Evolutionary conservation across 2,329 filamentous ascomycete species (phyloP), one percentile per base, ranked within the genome.

Genomic region (Aspergillus puulaauensis): DNA sequence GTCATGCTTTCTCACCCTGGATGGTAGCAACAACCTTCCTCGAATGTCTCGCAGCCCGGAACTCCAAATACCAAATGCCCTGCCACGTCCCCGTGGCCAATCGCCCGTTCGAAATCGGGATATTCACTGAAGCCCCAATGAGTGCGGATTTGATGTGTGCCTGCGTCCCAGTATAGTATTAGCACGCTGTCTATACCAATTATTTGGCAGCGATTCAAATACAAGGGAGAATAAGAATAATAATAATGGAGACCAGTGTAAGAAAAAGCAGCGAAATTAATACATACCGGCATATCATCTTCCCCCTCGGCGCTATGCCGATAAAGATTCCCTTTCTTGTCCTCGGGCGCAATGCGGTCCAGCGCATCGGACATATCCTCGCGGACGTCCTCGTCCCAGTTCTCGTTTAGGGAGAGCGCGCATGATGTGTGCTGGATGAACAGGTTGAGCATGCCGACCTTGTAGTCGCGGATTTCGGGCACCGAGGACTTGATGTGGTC

Each of bases 341-440:
- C 93, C 69, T 90, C 90, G 0, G 93, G 92, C 43, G 89, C 95
- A 68, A 99, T 90, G 45, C 92, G 83, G 75, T 99, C 93, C 64
- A 99, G 80, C 47, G 93, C 91, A 78, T 97, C 91, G 70, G 86
- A 91, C 93, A 98, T 96, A 75, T 99, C 92, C 41, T 83, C 84
- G 58, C 92, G 84, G n/a, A 99, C 95, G 77, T 96, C 91, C 46
- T 79, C 75, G 71, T 93, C 91, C 79, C 80, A 89, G 78, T 98
- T 98, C 83, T 99, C 95, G 72, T 99, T 99, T 68, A 99, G 79
- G 59, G 86, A 90, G 53, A 99, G 82, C 12, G 90, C 95, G 76
- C 92, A 96, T 69, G 87, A 91, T 5, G 95, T 99, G 78, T 99
- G 95, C 78, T 99, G 93, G 54, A 98, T 83, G 75, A 98, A 99